phyloP scores from a whole-genome alignment of 768 basidiomycete genomes.

The Suillus paluster region DNA sequence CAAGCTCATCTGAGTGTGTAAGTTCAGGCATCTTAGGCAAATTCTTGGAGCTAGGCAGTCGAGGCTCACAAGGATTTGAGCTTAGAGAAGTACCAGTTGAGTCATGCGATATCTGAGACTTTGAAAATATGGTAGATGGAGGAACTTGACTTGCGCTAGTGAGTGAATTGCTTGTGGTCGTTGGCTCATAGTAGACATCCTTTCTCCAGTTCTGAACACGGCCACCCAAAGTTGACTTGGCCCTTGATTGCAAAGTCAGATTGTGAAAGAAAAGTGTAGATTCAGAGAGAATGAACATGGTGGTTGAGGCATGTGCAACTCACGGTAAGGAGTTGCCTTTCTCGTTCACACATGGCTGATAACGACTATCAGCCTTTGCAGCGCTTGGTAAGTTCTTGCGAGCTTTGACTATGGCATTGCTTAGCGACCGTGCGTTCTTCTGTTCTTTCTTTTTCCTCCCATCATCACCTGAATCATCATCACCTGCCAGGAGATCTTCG shows the following conservation, averaged over 20 bases:
- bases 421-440: background rate
- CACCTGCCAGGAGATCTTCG: no score
- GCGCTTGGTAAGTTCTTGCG: background rate
- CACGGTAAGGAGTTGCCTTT: background rate
- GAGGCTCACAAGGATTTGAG: background rate
- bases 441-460: background rate
- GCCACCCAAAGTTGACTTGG: background rate
- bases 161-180: background rate
- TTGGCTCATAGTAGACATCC: background rate
- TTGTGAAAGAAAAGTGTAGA: constrained; percentile 8
- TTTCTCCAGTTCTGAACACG: background rate
- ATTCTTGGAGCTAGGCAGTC: background rate
- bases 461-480: background rate
- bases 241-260: background rate
- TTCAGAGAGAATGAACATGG: constrained; percentile 12
- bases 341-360: background rate
- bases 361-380: background rate
- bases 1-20: background rate
- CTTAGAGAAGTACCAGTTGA: background rate
- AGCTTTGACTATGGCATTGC: background rate
- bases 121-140: background rate
- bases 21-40: background rate
- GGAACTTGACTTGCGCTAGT: background rate
- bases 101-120: background rate
- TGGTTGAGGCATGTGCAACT: background rate